Base-by-base conservation (phyloP, 495 filamentous ascomycete species). In the Aspergillus carlsbadensis region DNA sequence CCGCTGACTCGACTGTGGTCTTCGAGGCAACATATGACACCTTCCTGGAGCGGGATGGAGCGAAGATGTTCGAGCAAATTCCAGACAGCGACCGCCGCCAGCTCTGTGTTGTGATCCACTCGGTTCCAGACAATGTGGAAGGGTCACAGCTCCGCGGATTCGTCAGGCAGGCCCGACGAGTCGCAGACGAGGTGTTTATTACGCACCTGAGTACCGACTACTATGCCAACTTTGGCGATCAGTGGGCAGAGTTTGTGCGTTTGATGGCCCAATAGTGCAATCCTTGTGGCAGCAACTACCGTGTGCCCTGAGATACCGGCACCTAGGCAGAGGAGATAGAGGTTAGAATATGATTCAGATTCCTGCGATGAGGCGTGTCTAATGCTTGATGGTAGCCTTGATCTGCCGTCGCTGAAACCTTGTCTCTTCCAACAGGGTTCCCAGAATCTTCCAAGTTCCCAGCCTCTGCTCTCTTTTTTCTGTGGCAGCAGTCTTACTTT, bases 1-100 rank as follows among this genome's bases (percentile, higher is more conserved):
- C 65, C 5, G 71, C 74, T 56, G 74, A 78, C 61, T 69, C 70
- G 51, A 75, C 73, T 6, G 75, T 79, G 24, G 72, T 81, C 1
- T 77, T 78, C 55, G 76, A 79, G 56, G 73, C 66, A 31, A 69
- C 73, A 6, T 77, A 79, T 52, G 62, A 61, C 39, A 76, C 69
- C 39, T 79, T 76, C 64, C 66, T 69, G 34, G 63, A 69, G 45
- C 64, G 73, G 26, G 49, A 69, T 13, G 58, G 66, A 13, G 65
- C 65, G n/a, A 67, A 67, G 15, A 52, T 69, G 21, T 70, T 77
- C 57, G 58, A 65, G 31, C 56, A 45, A 7, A 72, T 78, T 40
- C 59, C 68, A 35, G 60, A 70, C 48, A 71, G 62, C 57, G 60
- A 68, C 52, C 69, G 74, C 17, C 52, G 64, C 36, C 61, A 71